Evolutionary conservation across 2,329 filamentous ascomycete genomes (phyloP).

Genomic region (Cladophialophora chaetospira): DNA sequence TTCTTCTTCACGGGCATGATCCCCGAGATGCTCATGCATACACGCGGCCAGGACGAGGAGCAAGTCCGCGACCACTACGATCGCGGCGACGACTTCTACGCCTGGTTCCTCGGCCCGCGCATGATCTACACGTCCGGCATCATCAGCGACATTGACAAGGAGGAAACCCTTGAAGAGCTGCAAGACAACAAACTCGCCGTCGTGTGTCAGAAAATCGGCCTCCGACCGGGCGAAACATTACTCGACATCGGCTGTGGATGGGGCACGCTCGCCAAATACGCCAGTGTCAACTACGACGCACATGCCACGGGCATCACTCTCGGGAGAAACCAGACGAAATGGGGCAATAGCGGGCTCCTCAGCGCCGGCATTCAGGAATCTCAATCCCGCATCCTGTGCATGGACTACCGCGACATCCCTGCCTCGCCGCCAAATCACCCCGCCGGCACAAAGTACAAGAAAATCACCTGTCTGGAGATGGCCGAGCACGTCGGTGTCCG

Average conservation of each 20-base stretch:
- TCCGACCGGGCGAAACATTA: constrained; percentile 77
- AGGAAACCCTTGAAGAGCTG: constrained; percentile 90
- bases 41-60: constrained; percentile 90
- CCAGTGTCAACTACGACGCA: constrained; percentile 87
- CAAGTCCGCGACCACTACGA: constrained; percentile 94
- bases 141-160: constrained; percentile 81
- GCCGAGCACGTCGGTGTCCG: constrained; percentile 96
- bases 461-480: constrained; percentile 98
- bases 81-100: constrained; percentile 96
- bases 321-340: constrained; percentile 92
- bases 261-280: constrained; percentile 93
- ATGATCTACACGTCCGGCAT: constrained; percentile 99
- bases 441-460: constrained; percentile 63
- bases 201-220: constrained; percentile 91
- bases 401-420: constrained; percentile 95
- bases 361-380: constrained; percentile 78
- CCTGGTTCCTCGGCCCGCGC: constrained; percentile 95
- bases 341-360: constrained; percentile 89
- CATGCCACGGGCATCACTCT: constrained; percentile 87
- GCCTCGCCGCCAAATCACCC: constrained; percentile 63
- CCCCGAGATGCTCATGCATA: constrained; percentile 90
- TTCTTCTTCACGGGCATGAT: constrained; percentile 86
- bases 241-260: constrained; percentile 97
- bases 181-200: constrained; percentile 97
- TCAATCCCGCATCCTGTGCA: constrained; percentile 90